phyloP scores from a whole-genome alignment of 78 protist genomes.

The Salpingoeca rosetta region DNA sequence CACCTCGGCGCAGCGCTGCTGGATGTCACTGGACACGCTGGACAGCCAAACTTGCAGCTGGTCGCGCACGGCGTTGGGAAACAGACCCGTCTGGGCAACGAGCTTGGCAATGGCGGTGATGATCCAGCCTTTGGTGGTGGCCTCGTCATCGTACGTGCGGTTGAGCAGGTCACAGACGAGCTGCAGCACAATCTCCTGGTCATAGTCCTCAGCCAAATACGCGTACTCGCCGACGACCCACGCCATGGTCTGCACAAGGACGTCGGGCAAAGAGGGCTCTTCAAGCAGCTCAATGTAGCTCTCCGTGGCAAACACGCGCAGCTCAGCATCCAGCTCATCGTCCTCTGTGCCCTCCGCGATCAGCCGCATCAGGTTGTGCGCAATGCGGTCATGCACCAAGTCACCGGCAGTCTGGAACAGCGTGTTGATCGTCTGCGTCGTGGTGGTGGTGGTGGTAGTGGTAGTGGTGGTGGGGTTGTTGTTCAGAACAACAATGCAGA shows the following conservation, averaged over 20 bases:
- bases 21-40: not conserved
- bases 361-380: conserved; percentile 51
- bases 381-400: conserved; percentile 27
- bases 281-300: conserved; percentile 16
- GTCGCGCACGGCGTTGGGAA: not conserved
- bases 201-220: conserved; percentile 15
- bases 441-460: conserved; percentile 68
- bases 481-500: not conserved
- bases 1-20: conserved; percentile 42
- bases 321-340: conserved; percentile 32
- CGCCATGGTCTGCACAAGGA: conserved; percentile 9
- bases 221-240: conserved; percentile 75
- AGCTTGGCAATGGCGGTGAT: conserved; percentile 39
- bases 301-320: conserved; percentile 37
- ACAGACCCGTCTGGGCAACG: conserved; percentile 16
- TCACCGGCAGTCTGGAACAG: conserved; percentile 56
- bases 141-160: not conserved
- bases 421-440: conserved; percentile 57
- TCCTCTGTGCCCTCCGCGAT: conserved; percentile 64
- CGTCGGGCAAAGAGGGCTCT: not conserved
- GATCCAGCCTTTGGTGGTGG: conserved; percentile 7
- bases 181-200: not conserved
- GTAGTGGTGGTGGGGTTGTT: no score
- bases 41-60: not conserved
- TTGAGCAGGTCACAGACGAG: conserved; percentile 1